Conservation (phyloP, 1,284 basidiomycete species). For the Heterobasidion occidentale region DNA sequence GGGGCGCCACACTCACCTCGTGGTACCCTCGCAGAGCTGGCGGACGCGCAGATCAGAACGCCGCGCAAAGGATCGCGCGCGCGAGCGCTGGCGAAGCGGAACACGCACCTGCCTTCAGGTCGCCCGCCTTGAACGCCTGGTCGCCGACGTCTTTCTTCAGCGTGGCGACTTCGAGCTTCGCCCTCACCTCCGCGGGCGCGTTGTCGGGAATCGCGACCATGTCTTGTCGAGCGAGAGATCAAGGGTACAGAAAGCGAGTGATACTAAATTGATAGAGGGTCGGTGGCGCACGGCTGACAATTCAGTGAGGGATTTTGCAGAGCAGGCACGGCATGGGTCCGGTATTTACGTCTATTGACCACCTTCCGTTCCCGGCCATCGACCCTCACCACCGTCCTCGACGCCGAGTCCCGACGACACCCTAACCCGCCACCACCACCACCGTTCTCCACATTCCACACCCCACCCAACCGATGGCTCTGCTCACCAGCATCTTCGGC, state of each 20-base stretch:
- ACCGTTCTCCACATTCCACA: neutral
- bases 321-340: neutral
- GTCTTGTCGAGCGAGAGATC: neutral
- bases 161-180: constrained; percentile 54
- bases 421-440: neutral
- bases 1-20: constrained; percentile 32
- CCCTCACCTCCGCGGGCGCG: neutral
- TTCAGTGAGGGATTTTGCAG: no score
- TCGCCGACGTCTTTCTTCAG: constrained; percentile 71
- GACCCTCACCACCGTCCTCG: neutral
- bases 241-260: no score
- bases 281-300: no score
- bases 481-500: constrained; percentile 67
- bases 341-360: neutral
- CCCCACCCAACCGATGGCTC: constrained; percentile 41
- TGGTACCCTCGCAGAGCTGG: constrained; percentile 26
- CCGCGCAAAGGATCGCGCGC: neutral
- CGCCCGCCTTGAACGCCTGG: constrained; percentile 62
- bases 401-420: neutral
- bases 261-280: no score
- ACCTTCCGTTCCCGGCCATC: neutral
- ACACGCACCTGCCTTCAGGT: constrained; percentile 48
- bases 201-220: neutral
- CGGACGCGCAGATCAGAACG: neutral
- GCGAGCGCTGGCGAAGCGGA: neutral